Base-by-base conservation (phyloP, 805 yeast species). In the Myxozyma neglecta region DNA sequence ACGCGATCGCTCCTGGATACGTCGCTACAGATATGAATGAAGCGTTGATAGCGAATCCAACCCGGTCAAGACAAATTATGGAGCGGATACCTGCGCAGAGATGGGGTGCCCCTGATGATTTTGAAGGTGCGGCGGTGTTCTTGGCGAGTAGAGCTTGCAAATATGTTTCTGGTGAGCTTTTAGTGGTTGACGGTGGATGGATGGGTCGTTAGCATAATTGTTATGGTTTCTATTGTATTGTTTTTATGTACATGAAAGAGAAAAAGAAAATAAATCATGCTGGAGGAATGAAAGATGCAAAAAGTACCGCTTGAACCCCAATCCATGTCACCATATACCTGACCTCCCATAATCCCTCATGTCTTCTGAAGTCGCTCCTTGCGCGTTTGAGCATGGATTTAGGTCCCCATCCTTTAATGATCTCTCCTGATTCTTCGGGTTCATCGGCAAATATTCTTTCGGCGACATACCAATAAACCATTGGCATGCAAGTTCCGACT, bases 271-370 rank as follows among this genome's bases (percentile, higher is more conserved):
- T 20, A 10, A 8, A 18, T 45, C 42, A 61, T 14, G 98, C 98
- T 4, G 98, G 98, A 1, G 97, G 98, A 47, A 92, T 77, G 71
- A 89, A 92, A n/a, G 86, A 86, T 7, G 87, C 89, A 75, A 84
- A 92, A 54, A 92, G 75, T 1, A 83, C 81, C 0, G 92, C 81
- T 73, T 92, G 97, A 2, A 85, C 68, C 6, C 85, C 71, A 24
- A 76, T 78, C 96, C 96, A 92, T 0, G 81, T 67, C 6, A 85
- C 66, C 68, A 84, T 75, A 77, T 83, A 88, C 7, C 74, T 68
- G 0, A 83, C 71, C 71, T 81, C 80, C 24, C 65, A 56, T 55
- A 73, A 72, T 0, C 80, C 81, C 40, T 58, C 70, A 2, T 57
- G 68, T 6, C 35, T 39, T 18, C 24, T 37, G 37, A 63, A 59